phyloP scores from a whole-genome alignment of 2,329 filamentous ascomycete species.

The Fusarium armeniacum region DNA sequence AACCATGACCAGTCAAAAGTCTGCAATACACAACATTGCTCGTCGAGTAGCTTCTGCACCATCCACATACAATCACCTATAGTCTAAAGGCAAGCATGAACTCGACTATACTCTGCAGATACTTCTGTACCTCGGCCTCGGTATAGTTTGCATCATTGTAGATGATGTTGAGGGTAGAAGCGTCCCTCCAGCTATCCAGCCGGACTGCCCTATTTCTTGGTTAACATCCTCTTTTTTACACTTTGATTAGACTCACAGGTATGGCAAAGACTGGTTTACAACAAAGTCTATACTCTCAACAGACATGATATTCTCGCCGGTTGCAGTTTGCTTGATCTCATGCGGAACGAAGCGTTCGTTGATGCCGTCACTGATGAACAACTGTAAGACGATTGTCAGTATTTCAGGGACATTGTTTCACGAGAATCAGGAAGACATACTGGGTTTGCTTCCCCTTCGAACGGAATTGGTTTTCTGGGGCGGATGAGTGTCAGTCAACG shows the following conservation, averaged over 20 bases:
- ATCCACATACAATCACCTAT: neutral
- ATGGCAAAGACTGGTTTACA: conserved; percentile 2
- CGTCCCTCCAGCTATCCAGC: neutral
- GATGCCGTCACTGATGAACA: neutral
- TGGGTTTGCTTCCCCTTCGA: neutral
- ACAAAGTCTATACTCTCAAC: conserved; percentile 2
- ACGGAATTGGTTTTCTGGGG: neutral
- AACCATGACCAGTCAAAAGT: neutral
- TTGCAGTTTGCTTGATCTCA: neutral
- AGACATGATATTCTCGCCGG: neutral
- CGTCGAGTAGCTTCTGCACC: fast-evolving
- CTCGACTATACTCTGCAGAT: neutral
- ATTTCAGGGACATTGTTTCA: neutral
- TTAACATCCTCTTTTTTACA: neutral
- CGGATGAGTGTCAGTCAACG: neutral
- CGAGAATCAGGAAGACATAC: neutral
- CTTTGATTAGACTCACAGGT: neutral
- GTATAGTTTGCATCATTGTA: conserved; percentile 5
- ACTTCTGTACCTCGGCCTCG: neutral
- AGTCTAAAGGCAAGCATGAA: neutral
- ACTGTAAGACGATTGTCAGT: neutral
- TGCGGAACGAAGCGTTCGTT: neutral
- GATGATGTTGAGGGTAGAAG: conserved; percentile 1
- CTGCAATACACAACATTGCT: fast-evolving
- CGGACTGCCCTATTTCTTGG: neutral